These are phyloP conservation scores for Radiomyces spectabilis DNA, from an alignment of 192 early-diverging fungal genomes.

Conservation along the genomic window DNA sequence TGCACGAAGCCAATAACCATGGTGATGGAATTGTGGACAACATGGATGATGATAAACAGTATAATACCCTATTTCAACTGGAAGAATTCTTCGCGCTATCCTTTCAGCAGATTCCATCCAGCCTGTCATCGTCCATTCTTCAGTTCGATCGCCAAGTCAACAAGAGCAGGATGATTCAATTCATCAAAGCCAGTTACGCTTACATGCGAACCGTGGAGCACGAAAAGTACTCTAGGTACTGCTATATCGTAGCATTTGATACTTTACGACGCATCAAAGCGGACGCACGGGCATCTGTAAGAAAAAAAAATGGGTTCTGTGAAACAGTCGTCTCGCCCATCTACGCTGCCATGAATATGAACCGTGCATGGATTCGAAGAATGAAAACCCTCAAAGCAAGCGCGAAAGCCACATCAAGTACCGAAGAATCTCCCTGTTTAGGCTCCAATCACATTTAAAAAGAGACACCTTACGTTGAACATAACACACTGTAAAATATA, in stretches of 20 bases:
- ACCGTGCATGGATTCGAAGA: too few species aligned
- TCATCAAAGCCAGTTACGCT: slow-evolving; percentile 12
- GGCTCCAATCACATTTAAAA: too few species aligned
- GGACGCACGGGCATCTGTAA: slow-evolving; percentile 4
- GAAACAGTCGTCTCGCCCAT: neutral
- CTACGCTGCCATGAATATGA: slow-evolving; percentile 3
- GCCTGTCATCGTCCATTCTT: slow-evolving; percentile 4
- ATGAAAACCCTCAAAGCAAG: too few species aligned
- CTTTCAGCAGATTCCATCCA: neutral
- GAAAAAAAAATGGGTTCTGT: neutral
- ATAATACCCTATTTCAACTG: neutral
- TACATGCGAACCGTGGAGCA: slow-evolving; percentile 1
- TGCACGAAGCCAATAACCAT: too few species aligned
- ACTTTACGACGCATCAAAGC: slow-evolving; percentile 9
- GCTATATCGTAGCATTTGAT: slow-evolving; percentile 15
- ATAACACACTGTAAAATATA: too few species aligned
- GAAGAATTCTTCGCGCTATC: slow-evolving; percentile 6
- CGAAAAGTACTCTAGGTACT: slow-evolving; percentile 8
- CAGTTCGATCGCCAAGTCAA: slow-evolving; percentile 1
- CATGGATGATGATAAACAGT: too few species aligned
- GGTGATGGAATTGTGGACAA: too few species aligned
- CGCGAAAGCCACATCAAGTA: too few species aligned
- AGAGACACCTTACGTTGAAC: too few species aligned
- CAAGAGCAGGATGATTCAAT: neutral
- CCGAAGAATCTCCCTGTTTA: too few species aligned